Evolutionary conservation across 345 rosid genomes (phyloP).

Genomic region (Lumnitzera littorea): DNA sequence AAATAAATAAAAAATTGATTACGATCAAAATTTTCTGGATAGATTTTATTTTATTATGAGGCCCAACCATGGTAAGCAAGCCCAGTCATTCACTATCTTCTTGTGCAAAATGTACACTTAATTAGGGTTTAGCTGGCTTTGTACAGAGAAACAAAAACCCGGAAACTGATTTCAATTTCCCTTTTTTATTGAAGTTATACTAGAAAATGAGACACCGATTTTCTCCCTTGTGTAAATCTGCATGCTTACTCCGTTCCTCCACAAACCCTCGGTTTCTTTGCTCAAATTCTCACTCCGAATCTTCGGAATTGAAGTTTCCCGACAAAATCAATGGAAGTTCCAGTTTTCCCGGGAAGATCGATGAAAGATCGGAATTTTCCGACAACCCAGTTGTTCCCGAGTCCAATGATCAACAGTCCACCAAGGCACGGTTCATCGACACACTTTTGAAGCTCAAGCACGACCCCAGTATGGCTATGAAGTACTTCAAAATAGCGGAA

Average conservation of each 20-base stretch:
- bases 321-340: conserved; percentile 7
- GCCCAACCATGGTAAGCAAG: no score
- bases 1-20: no score
- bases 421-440: conserved; percentile 20
- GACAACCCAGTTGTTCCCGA: conserved; percentile 5
- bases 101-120: no score
- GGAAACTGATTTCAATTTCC: no score
- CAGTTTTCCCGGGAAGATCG: conserved; percentile 6
- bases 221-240: no score
- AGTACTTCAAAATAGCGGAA: conserved; percentile 27
- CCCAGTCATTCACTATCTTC: no score
- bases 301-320: conserved; percentile 8
- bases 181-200: no score
- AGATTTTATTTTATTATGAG: no score
- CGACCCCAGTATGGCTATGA: conserved; percentile 38
- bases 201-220: no score
- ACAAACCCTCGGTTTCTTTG: conserved; percentile 24
- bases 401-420: conserved; percentile 2
- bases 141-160: no score
- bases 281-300: conserved; percentile 25
- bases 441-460: conserved; percentile 34
- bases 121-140: no score
- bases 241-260: conserved; percentile 15
- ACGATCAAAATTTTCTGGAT: no score
- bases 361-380: conserved; percentile 1